Percentiles rank a stretch among this genome's conserved stretches.
phyloP scores from a whole-genome alignment of 2,329 filamentous ascomycete genomes.

The Plectosphaerella cucumerina region DNA sequence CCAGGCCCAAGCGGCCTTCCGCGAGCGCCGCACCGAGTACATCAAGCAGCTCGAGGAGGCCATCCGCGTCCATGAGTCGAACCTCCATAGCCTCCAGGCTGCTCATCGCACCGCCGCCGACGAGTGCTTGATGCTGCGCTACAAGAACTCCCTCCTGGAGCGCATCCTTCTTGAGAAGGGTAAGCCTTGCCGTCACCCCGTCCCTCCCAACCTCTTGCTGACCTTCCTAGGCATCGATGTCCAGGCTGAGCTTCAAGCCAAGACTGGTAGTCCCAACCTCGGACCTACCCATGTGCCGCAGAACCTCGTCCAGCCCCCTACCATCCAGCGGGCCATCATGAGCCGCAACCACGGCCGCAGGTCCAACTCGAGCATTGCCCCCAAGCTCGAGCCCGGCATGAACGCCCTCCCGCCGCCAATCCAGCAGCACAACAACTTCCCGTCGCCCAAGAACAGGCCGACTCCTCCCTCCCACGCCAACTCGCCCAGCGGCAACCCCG shows the following conservation, averaged over 20 bases:
- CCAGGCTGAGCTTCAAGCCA: slow-evolving; percentile 88
- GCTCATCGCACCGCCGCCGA: slow-evolving; percentile 92
- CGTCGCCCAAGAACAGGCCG: slow-evolving; percentile 68
- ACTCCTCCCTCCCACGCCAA: slow-evolving; percentile 74
- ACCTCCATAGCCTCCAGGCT: slow-evolving; percentile 85
- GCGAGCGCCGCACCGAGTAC: slow-evolving; percentile 95
- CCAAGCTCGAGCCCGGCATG: slow-evolving; percentile 60
- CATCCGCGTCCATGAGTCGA: slow-evolving; percentile 95
- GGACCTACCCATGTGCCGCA: slow-evolving; percentile 64
- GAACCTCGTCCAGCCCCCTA: slow-evolving; percentile 67
- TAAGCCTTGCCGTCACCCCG: slow-evolving; percentile 27
- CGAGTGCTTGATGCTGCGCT: slow-evolving; percentile 95
- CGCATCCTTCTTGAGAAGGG: slow-evolving; percentile 95
- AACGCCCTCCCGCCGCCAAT: slow-evolving; percentile 40
- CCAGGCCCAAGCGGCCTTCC: slow-evolving; percentile 95
- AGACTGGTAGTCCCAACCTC: slow-evolving; percentile 81
- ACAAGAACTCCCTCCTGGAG: slow-evolving; percentile 96
- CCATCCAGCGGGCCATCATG: slow-evolving; percentile 75
- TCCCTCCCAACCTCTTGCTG: background rate
- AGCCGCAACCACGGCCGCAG: slow-evolving; percentile 75
- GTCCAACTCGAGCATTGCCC: slow-evolving; percentile 70
- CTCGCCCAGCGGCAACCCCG: slow-evolving; percentile 48
- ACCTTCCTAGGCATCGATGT: slow-evolving; percentile 78
- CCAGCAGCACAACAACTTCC: slow-evolving; percentile 42
- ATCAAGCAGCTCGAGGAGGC: slow-evolving; percentile 98